Percentiles rank a stretch among this genome's conserved stretches.
These are phyloP conservation scores for Hanseniaspora pseudoguilliermondii DNA, from an alignment of 805 yeast species.

Conservation along the genomic window DNA sequence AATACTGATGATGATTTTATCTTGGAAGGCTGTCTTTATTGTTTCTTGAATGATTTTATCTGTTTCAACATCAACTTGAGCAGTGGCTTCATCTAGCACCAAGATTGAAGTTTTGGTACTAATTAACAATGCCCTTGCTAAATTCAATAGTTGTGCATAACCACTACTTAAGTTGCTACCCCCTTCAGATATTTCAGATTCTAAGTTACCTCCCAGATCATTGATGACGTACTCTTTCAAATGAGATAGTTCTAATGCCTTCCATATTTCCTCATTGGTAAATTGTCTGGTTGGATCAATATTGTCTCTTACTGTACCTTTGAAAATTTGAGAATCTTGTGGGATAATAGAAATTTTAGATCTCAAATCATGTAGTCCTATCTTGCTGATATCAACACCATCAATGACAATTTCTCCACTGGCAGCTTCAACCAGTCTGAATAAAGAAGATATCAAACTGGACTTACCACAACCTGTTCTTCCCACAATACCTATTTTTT, in stretches of 20 bases:
- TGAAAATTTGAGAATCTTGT: slow-evolving; percentile 85
- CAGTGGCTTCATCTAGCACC: slow-evolving; percentile 76
- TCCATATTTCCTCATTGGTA: slow-evolving; percentile 73
- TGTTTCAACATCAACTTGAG: slow-evolving; percentile 79
- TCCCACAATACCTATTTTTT: slow-evolving; percentile 91
- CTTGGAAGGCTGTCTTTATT: slow-evolving; percentile 58
- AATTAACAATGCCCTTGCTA: slow-evolving; percentile 63
- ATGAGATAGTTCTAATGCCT: slow-evolving; percentile 64
- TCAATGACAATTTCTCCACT: slow-evolving; percentile 63
- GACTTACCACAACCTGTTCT: slow-evolving; percentile 96
- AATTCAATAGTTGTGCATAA: slow-evolving; percentile 68
- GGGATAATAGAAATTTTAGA: slow-evolving; percentile 74
- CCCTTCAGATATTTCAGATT: slow-evolving; percentile 48
- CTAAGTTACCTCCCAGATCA: slow-evolving; percentile 45
- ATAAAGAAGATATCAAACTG: slow-evolving; percentile 69
- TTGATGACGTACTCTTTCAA: slow-evolving; percentile 48
- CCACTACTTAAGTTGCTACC: slow-evolving; percentile 66
- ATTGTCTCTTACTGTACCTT: slow-evolving; percentile 74
- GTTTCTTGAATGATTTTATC: slow-evolving; percentile 68
- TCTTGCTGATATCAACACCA: slow-evolving; percentile 45
- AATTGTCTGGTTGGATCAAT: slow-evolving; percentile 66
- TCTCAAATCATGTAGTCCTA: slow-evolving; percentile 71
- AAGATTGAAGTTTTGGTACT: slow-evolving; percentile 40
- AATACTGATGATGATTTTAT: slow-evolving; percentile 68
- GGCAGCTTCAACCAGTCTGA: slow-evolving; percentile 70